These are phyloP conservation scores for Torulaspora delbrueckii DNA, from an alignment of 805 yeast genomes.

Conservation along the genomic window DNA sequence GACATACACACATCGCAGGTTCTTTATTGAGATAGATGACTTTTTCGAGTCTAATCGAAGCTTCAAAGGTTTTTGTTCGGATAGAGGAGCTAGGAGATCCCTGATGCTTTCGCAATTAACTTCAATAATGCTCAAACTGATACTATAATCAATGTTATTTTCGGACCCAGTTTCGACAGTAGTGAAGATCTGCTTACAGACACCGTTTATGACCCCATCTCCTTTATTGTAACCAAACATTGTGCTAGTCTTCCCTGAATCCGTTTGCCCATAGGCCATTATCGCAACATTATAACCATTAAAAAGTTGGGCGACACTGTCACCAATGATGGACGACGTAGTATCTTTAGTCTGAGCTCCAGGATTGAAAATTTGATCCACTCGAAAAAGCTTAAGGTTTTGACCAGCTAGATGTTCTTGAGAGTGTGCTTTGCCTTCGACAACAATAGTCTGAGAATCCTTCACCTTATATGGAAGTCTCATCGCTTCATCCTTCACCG, in stretches of 20 bases:
- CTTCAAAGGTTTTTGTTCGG: conserved; percentile 32
- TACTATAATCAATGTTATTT: conserved; percentile 51
- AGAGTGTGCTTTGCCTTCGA: background rate
- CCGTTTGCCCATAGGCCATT: conserved; percentile 75
- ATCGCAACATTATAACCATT: conserved; percentile 73
- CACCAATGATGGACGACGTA: background rate
- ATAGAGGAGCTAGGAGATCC: conserved; percentile 55
- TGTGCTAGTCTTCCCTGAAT: conserved; percentile 71
- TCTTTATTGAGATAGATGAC: conserved; percentile 53
- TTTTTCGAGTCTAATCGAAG: conserved; percentile 29
- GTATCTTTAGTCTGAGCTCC: conserved; percentile 46
- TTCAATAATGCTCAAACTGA: conserved; percentile 72
- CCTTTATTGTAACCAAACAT: conserved; percentile 59
- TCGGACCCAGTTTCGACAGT: conserved; percentile 44
- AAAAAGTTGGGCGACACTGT: conserved; percentile 11
- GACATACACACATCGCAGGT: conserved; percentile 60
- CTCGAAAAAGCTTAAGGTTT: conserved; percentile 46
- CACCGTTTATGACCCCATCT: conserved; percentile 69
- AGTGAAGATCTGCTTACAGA: conserved; percentile 60
- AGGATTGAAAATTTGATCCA: conserved; percentile 47
- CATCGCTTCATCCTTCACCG: conserved; percentile 1
- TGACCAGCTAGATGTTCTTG: conserved; percentile 1
- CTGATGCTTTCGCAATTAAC: conserved; percentile 71
- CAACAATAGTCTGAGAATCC: conserved; percentile 5
- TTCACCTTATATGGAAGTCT: conserved; percentile 9